phyloP scores from a whole-genome alignment of 2,329 filamentous ascomycete species.

The Sarocladium strictum region DNA sequence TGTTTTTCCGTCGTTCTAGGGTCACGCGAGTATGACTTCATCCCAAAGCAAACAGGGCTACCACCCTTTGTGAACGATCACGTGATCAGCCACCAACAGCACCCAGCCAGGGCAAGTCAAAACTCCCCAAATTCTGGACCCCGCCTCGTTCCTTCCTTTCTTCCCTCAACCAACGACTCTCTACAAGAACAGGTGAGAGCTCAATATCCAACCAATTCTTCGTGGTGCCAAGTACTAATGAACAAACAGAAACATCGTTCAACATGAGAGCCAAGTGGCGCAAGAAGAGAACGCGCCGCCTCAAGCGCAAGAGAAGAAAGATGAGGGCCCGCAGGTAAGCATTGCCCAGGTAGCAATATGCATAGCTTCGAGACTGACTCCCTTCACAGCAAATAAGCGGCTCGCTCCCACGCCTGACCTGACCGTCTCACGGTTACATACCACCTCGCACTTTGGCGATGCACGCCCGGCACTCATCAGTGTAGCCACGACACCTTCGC shows the following conservation, averaged over 20 bases:
- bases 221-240: constrained; percentile 12
- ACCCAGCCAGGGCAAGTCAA: not conserved
- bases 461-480: not conserved
- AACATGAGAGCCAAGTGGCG: constrained; percentile 97
- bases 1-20: not conserved
- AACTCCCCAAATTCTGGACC: not conserved
- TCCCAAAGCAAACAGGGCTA: no score
- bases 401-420: constrained; percentile 53
- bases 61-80: no score
- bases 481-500: not conserved
- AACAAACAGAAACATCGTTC: constrained; percentile 31
- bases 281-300: constrained; percentile 98
- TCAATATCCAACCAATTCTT: constrained; percentile 1
- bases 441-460: constrained; percentile 6
- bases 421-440: constrained; percentile 20
- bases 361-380: constrained; percentile 26
- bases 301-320: constrained; percentile 99
- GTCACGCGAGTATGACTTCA: no score
- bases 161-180: constrained; percentile 31
- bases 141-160: constrained; percentile 15
- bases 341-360: constrained; percentile 16
- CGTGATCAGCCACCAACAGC: not conserved
- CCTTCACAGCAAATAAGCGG: constrained; percentile 58
- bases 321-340: constrained; percentile 93
- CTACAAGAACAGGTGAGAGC: constrained; percentile 37